Base-by-base conservation (phyloP, 345 rosid species). In the Kernera saxatilis region DNA sequence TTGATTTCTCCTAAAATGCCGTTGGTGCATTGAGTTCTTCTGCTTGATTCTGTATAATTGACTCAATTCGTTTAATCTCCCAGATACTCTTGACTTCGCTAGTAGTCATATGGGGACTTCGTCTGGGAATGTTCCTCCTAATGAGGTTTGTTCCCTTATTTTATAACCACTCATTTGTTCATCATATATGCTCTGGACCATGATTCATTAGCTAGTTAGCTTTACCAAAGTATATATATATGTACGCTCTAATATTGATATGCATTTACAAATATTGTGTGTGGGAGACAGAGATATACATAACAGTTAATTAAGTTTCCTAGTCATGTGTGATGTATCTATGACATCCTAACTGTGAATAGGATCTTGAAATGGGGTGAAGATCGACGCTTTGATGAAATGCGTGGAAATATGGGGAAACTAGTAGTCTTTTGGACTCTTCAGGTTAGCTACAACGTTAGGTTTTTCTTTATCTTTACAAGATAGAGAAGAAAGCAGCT, bases 361-460 rank as follows among this genome's bases (percentile, higher is more conserved):
- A 93, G 98, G 81, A 93, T 93, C 68, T 36, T 91, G 64, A 85
- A 89, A 43, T 93, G 98, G 98, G 98, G 96, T 27, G 98, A 93
- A 81, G 98, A 91, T 65, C 82, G 88, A 32, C 94, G 96, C 5
- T 84, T 89, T 41, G 96, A 91, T 77, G 88, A 89, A 76, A 93
- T 86, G 94, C 96, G 96, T 48, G 54, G 17, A 58, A 85, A 87
- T 75, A 77, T 93, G 59, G 86, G 87, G 68, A 91, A 79, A 68
- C 69, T 93, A 43, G 87, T 94, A 3, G 58, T 87, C 70, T 93
- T 91, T 84, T 93, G 96, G 96, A 67, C 45, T 79, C 71, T 91
- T 78, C 98, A 93, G 97, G 96, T 89, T 35, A 77, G 72, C 64
- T 67, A 21, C 14, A 8, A 23, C 13, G 49, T 60, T 33, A 19